Conservation (phyloP, 2,329 filamentous ascomycete species). For the Stagonosporopsis cucurbitacearum region DNA sequence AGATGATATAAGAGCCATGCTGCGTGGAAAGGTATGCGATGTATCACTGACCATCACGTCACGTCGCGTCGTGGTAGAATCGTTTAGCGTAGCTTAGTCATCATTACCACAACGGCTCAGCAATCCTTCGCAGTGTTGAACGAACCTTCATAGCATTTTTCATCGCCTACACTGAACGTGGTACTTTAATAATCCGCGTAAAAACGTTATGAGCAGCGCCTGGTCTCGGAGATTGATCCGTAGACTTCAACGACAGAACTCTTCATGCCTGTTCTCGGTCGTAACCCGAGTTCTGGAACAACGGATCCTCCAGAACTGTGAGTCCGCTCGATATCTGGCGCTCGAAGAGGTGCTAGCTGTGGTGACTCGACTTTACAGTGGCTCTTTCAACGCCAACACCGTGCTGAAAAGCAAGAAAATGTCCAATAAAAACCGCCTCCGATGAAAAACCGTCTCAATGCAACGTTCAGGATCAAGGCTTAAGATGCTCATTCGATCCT, state of each 20-base stretch:
- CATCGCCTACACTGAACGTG: too few species aligned
- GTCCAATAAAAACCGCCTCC: not conserved
- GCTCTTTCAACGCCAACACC: conserved; percentile 2
- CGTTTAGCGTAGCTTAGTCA: not conserved
- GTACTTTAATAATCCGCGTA: not conserved
- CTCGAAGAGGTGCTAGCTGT: not conserved
- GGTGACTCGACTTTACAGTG: not conserved
- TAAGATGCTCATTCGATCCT: not conserved
- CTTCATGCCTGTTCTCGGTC: not conserved
- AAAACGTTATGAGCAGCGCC: not conserved
- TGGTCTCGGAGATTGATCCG: too few species aligned
- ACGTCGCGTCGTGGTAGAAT: not conserved
- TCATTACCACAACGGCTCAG: not conserved
- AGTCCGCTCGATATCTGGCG: not conserved
- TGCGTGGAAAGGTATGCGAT: not conserved
- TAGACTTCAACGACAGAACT: not conserved
- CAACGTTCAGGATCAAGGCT: not conserved
- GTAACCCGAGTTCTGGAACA: not conserved
- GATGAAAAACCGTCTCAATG: conserved; percentile 1
- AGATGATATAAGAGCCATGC: not conserved
- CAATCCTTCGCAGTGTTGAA: not conserved
- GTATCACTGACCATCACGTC: too few species aligned
- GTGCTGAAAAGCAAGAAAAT: not conserved
- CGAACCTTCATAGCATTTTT: not conserved
- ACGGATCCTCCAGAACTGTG: not conserved